phyloP scores from a whole-genome alignment of 108 stramenopile species.

The Cyclotella kingstonii region DNA sequence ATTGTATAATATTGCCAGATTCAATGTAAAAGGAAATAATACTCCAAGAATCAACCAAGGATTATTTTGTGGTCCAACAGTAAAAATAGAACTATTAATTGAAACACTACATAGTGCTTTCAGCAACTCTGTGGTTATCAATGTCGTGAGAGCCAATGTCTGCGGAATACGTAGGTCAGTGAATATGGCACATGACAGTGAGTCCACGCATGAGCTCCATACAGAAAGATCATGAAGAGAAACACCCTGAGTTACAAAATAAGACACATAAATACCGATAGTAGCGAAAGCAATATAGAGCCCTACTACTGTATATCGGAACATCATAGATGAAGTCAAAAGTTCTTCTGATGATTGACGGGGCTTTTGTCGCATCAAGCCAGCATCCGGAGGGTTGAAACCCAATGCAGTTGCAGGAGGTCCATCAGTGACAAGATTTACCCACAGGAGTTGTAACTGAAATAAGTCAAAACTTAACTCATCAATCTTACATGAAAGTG shows the following conservation, averaged over 20 bases:
- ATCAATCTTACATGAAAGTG: neutral
- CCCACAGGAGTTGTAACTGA: constrained; percentile 73
- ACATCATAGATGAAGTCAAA: constrained; percentile 86
- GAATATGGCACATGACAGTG: constrained; percentile 41
- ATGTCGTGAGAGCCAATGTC: constrained; percentile 90
- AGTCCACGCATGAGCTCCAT: constrained; percentile 63
- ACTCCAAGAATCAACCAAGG: constrained; percentile 89
- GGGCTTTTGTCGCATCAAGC: constrained; percentile 86
- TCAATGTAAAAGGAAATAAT: constrained; percentile 79
- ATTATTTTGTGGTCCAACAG: constrained; percentile 90
- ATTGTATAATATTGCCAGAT: constrained; percentile 84
- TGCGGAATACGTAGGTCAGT: constrained; percentile 73
- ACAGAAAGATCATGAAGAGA: constrained; percentile 37
- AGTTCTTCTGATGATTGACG: constrained; percentile 89
- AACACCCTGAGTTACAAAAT: constrained; percentile 78
- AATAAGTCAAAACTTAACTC: neutral
- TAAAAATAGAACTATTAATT: constrained; percentile 83
- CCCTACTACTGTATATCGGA: constrained; percentile 88
- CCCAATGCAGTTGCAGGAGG: constrained; percentile 98
- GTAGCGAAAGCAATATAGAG: constrained; percentile 95
- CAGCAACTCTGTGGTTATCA: constrained; percentile 94
- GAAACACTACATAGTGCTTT: constrained; percentile 93
- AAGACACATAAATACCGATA: constrained; percentile 86
- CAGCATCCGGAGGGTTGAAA: constrained; percentile 94
- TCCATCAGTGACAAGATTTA: constrained; percentile 97